phyloP scores from a whole-genome alignment of 2,329 filamentous ascomycete genomes.

The Helicocarpus griseus region DNA sequence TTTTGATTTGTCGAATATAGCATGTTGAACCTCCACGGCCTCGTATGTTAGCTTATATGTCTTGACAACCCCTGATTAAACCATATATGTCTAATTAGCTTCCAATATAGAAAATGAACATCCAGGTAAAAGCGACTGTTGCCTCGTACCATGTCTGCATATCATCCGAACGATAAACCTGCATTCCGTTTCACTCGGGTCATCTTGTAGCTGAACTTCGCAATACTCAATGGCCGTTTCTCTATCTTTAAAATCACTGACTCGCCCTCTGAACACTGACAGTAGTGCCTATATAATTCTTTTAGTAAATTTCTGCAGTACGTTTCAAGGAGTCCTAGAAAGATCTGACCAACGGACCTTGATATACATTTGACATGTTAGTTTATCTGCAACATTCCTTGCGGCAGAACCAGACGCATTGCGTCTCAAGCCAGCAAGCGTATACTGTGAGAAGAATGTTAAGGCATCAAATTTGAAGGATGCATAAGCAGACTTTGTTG shows the following conservation, averaged over 20 bases:
- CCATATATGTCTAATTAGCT: neutral
- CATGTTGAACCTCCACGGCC: conserved; percentile 51
- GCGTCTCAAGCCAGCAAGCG: conserved; percentile 35
- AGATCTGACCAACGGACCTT: conserved; percentile 31
- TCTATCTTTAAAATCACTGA: conserved; percentile 44
- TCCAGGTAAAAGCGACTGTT: neutral
- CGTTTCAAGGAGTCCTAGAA: neutral
- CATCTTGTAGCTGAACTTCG: conserved; percentile 51
- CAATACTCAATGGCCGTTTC: conserved; percentile 53
- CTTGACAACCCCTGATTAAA: conserved; percentile 47
- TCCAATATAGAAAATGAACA: neutral
- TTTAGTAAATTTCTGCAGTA: neutral
- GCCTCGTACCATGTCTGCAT: conserved; percentile 47
- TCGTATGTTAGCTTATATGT: conserved; percentile 58
- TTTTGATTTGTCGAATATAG: conserved; percentile 49
- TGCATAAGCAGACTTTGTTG: conserved; percentile 54
- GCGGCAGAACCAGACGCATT: conserved; percentile 10
- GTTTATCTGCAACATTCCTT: conserved; percentile 34
- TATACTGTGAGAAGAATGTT: conserved; percentile 49
- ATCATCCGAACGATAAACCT: conserved; percentile 53
- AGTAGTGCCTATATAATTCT: conserved; percentile 38
- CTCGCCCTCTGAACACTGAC: conserved; percentile 53
- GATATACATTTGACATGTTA: conserved; percentile 51
- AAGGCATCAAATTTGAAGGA: conserved; percentile 47
- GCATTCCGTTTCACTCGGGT: conserved; percentile 47